A percentile compares a stretch with the other conserved stretches of the same genome.
Evolutionary conservation across 345 rosid species (phyloP).

Genomic region (Corchorus capsularis): DNA sequence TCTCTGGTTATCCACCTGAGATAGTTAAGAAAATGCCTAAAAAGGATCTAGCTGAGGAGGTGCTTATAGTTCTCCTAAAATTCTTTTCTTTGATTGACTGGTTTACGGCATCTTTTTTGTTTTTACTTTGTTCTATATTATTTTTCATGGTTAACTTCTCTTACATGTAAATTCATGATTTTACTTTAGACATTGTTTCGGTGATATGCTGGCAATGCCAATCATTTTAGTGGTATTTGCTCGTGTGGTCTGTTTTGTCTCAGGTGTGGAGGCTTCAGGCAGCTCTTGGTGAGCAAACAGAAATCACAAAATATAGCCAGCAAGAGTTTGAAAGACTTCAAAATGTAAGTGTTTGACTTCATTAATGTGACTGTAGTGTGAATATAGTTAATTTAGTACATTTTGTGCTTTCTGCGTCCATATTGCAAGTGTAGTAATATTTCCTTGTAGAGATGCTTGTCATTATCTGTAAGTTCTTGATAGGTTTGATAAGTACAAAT

Average conservation of each 20-base stretch:
- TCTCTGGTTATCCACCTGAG: conserved; percentile 93
- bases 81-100: conserved; percentile 16
- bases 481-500: too few relatives aligned
- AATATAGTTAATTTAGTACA: background rate
- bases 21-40: conserved; percentile 95
- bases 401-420: background rate
- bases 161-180: conserved; percentile 10
- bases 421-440: background rate
- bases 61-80: conserved; percentile 24
- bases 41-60: conserved; percentile 97
- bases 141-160: background rate
- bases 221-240: conserved; percentile 5
- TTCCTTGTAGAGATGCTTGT: too few relatives aligned
- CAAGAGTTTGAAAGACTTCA: conserved; percentile 94
- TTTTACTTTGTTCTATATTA: background rate
- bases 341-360: conserved; percentile 52
- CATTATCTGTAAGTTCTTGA: too few relatives aligned
- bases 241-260: background rate
- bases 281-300: conserved; percentile 95
- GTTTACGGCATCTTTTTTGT: background rate
- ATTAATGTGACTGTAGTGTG: background rate
- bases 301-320: conserved; percentile 84
- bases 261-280: conserved; percentile 99
- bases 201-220: background rate
- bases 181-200: background rate